Evolutionary conservation across 1,139 yeast species (phyloP).

Genomic region (Diutina neorugosa): DNA sequence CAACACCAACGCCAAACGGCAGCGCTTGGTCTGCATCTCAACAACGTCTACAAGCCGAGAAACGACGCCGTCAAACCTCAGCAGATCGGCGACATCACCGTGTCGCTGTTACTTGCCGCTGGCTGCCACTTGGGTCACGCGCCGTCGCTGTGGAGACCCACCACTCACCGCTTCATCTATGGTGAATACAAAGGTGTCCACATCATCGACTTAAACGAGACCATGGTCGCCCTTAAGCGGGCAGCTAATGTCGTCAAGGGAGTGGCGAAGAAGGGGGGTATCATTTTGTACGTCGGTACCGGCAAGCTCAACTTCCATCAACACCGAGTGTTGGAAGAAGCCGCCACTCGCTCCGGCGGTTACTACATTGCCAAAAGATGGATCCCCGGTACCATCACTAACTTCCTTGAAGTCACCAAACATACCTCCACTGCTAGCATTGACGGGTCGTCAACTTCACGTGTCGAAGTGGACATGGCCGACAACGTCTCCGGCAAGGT

Average conservation of each 20-base stretch:
- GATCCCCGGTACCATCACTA: conserved; percentile 93
- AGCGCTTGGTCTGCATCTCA: conserved; percentile 53
- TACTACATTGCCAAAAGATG: conserved; percentile 78
- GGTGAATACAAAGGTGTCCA: conserved; percentile 86
- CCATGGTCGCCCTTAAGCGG: conserved; percentile 60
- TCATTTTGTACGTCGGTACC: conserved; percentile 77
- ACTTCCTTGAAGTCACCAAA: conserved; percentile 62
- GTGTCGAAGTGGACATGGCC: conserved; percentile 27
- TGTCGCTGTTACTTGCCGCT: conserved; percentile 70
- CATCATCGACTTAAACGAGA: conserved; percentile 79
- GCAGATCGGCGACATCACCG: conserved; percentile 41
- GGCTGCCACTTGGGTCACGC: conserved; percentile 95
- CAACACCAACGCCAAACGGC: conserved; percentile 36
- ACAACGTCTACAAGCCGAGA: conserved; percentile 58
- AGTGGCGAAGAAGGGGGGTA: conserved; percentile 74
- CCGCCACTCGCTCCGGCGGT: conserved; percentile 69
- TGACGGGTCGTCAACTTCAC: conserved; percentile 5
- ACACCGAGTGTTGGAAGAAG: conserved; percentile 60
- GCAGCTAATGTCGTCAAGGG: conserved; percentile 76
- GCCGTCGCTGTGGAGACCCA: conserved; percentile 66
- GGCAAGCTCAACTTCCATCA: conserved; percentile 50
- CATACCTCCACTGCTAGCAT: conserved; percentile 50
- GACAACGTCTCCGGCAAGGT: conserved; percentile 40
- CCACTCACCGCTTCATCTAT: conserved; percentile 75
- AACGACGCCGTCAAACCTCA: conserved; percentile 52